Evolutionary conservation across 2,329 filamentous ascomycete genomes (phyloP).

Genomic region (Hymenoscyphus scutula): DNA sequence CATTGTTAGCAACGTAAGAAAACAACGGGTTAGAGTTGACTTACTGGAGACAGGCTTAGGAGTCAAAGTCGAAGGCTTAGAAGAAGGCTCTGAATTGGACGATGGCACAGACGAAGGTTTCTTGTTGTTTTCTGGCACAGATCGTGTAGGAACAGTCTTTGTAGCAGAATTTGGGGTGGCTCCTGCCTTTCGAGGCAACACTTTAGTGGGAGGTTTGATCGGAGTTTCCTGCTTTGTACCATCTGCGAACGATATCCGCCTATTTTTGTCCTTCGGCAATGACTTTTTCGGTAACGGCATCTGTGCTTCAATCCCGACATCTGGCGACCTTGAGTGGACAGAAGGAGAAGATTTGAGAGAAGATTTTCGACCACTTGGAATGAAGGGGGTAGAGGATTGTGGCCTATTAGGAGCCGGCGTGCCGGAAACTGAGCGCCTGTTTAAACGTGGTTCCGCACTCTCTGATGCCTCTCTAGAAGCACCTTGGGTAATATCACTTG

Average conservation of each 20-base stretch:
- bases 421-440: background rate
- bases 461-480: background rate
- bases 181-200: slow-evolving; percentile 10
- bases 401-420: slow-evolving; percentile 13
- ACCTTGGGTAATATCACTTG: slow-evolving; percentile 7
- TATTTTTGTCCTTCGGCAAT: slow-evolving; percentile 18
- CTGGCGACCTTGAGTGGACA: slow-evolving; percentile 14
- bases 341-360: slow-evolving; percentile 28
- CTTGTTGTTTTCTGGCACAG: background rate
- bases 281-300: slow-evolving; percentile 26
- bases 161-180: slow-evolving; percentile 9
- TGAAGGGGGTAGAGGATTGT: slow-evolving; percentile 30
- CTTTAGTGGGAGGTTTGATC: slow-evolving; percentile 12
- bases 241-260: slow-evolving; percentile 25
- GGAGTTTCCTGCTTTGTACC: slow-evolving; percentile 14
- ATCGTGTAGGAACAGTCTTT: background rate
- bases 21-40: background rate
- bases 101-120: background rate
- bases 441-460: background rate
- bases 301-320: slow-evolving; percentile 26
- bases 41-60: background rate
- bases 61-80: background rate
- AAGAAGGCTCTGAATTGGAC: slow-evolving; percentile 6
- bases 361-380: slow-evolving; percentile 30
- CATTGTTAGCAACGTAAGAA: background rate